Base-by-base conservation (phyloP, 2,329 filamentous ascomycete species). In the Talaromyces atroroseus region DNA sequence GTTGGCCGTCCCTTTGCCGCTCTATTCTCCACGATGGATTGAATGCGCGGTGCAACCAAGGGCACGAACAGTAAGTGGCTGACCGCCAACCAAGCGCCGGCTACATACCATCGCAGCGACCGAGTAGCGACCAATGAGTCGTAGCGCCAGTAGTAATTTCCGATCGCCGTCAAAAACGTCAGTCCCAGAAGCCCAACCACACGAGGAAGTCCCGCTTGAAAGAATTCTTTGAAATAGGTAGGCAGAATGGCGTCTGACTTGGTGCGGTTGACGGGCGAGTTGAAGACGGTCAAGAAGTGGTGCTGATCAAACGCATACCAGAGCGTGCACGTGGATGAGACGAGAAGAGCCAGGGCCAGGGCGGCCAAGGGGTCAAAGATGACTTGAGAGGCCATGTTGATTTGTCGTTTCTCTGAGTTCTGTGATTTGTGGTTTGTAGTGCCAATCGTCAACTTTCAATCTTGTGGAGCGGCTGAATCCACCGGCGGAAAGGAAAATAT, bases 261-360 rank as follows among this genome's bases (percentile, higher is more conserved):
- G 29, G 53, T 34, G 34, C 59, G 60, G 47, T 61, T 53, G 24
- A 49, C 45, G 5, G 60, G 60, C 32, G 60, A 57, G 42, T 61
- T 58, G 58, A 66, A 66, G 21, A 55, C 48, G n/a, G 58, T 53
- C 24, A 64, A 56, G 49, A 60, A 63, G 34, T 63, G 53, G 44
- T 64, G 52, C 56, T 66, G 76, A 65, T 79, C 76, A 42, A 68
- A 66, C 14, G 77, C 74, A 67, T 71, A 78, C 61, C 74, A 70
- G 51, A 80, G 69, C 0, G 76, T 73, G 61, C 72, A 72, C 2
- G 77, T 78, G 2, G 77, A 76, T n/a, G 76, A 76, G 60, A 80
- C 60, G 23, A 80, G 66, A 0, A 78, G 78, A 1, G 76, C 68
- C 18, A 76, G 62, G 47, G 78, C 72, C 34, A 80, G 68, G 12